Evolutionary conservation across 1,284 basidiomycete genomes (phyloP).

Genomic region (Papiliotrema laurentii): DNA sequence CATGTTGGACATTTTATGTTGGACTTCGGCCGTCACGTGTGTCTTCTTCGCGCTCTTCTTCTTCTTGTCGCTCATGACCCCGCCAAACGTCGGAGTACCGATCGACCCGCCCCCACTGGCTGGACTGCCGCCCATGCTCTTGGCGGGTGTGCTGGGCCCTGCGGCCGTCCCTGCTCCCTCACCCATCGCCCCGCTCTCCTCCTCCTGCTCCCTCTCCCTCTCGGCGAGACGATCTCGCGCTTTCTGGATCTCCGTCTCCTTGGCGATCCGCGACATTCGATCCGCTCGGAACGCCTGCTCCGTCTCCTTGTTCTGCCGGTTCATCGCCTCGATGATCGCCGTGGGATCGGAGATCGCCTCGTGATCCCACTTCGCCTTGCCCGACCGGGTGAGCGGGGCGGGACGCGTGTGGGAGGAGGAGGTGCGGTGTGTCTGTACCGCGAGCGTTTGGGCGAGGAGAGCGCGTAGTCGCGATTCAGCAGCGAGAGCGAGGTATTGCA

Average conservation of each 20-base stretch:
- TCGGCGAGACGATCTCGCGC: constrained; percentile 18
- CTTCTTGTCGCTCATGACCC: constrained; percentile 11
- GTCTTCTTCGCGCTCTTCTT: constrained; percentile 13
- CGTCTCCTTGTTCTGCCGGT: constrained; percentile 31
- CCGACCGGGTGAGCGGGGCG: constrained; percentile 10
- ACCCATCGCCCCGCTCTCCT: constrained; percentile 1
- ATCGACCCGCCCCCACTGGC: not conserved
- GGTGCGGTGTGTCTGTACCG: constrained; percentile 40
- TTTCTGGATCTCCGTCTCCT: constrained; percentile 36
- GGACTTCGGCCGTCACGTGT: constrained; percentile 35
- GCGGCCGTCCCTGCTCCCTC: not conserved
- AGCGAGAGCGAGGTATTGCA: constrained; percentile 37
- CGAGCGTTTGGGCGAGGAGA: constrained; percentile 27
- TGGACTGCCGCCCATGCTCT: not conserved
- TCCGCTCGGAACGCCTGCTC: constrained; percentile 34
- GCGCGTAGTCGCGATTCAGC: constrained; percentile 36
- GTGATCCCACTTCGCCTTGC: constrained; percentile 35
- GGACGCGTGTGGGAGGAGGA: constrained; percentile 33
- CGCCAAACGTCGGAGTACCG: constrained; percentile 19
- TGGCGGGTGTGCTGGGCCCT: constrained; percentile 6
- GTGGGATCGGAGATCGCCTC: constrained; percentile 28
- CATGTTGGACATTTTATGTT: constrained; percentile 37
- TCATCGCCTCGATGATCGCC: constrained; percentile 29
- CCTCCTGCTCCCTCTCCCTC: constrained; percentile 5
- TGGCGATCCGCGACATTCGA: constrained; percentile 37